These are phyloP conservation scores for Amanita fuliginea DNA, from an alignment of 768 basidiomycete genomes.

Conservation along the genomic window DNA sequence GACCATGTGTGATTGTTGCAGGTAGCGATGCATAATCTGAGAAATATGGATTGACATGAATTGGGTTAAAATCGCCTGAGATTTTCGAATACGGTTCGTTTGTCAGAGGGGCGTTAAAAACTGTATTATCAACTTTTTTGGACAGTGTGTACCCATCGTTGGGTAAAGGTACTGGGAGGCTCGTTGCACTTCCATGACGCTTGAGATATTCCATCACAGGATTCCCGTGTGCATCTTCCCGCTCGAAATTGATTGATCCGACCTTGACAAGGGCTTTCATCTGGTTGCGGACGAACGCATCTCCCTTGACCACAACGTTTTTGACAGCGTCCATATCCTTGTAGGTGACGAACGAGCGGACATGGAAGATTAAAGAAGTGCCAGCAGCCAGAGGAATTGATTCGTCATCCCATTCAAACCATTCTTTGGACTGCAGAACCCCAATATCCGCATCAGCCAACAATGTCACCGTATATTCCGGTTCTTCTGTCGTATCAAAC, in stretches of 20 bases:
- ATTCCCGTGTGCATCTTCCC: conserved; percentile 85
- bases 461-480: conserved; percentile 75
- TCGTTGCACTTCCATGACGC: conserved; percentile 78
- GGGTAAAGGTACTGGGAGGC: conserved; percentile 64
- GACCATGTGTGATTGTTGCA: conserved; percentile 94
- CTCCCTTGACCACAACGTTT: conserved; percentile 72
- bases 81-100: conserved; percentile 95
- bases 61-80: conserved; percentile 98
- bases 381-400: conserved; percentile 68
- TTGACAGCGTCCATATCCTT: conserved; percentile 83
- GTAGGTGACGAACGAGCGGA: conserved; percentile 80
- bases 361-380: conserved; percentile 80
- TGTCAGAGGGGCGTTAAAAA: conserved; percentile 76
- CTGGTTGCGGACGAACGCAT: conserved; percentile 80
- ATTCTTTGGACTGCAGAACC: conserved; percentile 90
- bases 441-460: conserved; percentile 73
- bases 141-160: conserved; percentile 84
- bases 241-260: conserved; percentile 76
- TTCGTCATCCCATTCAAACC: conserved; percentile 94
- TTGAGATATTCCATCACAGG: conserved; percentile 89
- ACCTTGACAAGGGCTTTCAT: conserved; percentile 85
- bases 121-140: conserved; percentile 41
- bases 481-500: conserved; percentile 86
- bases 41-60: conserved; percentile 98
- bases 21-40: conserved; percentile 88